These are phyloP conservation scores for Hemerocallis citrina DNA, from an alignment of 106 monocot species.

Conservation along the genomic window DNA sequence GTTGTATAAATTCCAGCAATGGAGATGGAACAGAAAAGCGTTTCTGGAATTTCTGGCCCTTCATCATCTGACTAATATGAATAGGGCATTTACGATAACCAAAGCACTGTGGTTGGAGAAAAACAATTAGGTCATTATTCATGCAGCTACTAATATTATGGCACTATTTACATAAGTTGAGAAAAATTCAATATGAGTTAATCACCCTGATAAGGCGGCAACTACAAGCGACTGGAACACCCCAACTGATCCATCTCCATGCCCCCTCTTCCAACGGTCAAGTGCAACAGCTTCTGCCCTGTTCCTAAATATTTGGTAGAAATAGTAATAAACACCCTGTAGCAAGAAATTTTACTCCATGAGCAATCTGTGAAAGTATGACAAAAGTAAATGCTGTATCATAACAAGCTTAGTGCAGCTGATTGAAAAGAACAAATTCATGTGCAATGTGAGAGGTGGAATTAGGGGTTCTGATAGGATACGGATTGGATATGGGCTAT, in stretches of 20 bases:
- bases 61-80: not conserved
- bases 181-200: not conserved
- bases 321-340: slow-evolving; percentile 96
- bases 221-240: slow-evolving; percentile 74
- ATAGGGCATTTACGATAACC: not conserved
- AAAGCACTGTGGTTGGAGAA: not conserved
- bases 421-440: not conserved
- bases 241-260: slow-evolving; percentile 96
- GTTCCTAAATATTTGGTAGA: slow-evolving; percentile 93
- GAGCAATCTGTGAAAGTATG: not conserved
- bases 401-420: not conserved
- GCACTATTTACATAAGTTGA: not conserved
- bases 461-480: too few relatives aligned
- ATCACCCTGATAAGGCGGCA: slow-evolving; percentile 86
- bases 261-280: slow-evolving; percentile 49
- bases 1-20: not conserved
- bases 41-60: not conserved
- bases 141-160: not conserved
- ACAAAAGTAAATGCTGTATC: not conserved
- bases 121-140: not conserved
- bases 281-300: slow-evolving; percentile 70
- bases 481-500: too few relatives aligned
- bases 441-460: too few relatives aligned
- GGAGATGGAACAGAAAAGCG: not conserved
- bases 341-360: slow-evolving; percentile 10